These are phyloP conservation scores for Cercospora brassicicola DNA, from an alignment of 2,329 filamentous ascomycete genomes.

Conservation along the genomic window DNA sequence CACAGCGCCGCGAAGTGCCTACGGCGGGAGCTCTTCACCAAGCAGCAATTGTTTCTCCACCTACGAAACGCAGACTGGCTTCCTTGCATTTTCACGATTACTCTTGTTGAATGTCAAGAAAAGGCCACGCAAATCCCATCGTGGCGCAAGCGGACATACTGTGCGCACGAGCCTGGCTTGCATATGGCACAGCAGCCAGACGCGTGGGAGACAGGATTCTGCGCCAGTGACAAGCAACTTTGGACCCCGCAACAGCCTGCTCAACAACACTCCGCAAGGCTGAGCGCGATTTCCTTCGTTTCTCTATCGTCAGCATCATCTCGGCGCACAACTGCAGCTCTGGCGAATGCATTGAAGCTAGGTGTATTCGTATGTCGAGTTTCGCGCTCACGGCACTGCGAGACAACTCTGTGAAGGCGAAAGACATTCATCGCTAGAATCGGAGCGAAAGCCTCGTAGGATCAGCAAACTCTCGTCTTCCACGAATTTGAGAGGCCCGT, in stretches of 20 bases:
- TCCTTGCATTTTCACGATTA: no score
- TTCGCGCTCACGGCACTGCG: background rate
- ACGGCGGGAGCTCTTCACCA: no score
- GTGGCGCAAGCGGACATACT: background rate
- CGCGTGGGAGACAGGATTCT: constrained; percentile 1
- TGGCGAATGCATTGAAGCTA: no score
- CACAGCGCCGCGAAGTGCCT: no score
- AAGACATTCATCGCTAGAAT: background rate
- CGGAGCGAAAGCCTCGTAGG: background rate
- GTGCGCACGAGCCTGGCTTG: background rate
- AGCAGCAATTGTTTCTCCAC: no score
- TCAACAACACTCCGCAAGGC: background rate
- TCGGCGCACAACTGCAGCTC: background rate
- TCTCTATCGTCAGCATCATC: background rate
- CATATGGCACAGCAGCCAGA: background rate
- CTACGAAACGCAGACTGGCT: no score
- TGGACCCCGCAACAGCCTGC: background rate
- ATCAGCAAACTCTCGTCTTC: background rate
- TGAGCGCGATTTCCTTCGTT: background rate
- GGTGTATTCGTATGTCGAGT: background rate
- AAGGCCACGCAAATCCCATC: background rate
- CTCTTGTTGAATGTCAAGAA: background rate
- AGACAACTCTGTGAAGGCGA: background rate
- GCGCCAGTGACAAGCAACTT: background rate
- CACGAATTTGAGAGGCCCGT: background rate